Conservation (phyloP, 805 yeast genomes). For the Candida pseudoglaebosa region DNA sequence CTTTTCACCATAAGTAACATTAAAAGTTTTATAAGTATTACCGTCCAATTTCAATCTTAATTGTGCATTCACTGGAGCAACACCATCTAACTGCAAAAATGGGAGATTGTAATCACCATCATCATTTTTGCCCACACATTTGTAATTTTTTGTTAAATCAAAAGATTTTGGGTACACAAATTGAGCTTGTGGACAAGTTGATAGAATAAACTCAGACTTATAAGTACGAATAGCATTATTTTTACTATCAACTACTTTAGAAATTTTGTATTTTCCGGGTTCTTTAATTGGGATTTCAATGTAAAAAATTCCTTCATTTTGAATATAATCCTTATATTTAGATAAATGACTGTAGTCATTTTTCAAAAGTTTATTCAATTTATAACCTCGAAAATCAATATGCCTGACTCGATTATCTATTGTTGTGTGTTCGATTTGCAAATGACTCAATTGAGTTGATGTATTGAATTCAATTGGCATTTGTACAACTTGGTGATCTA, state of each 20-base stretch:
- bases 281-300: constrained; percentile 59
- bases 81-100: constrained; percentile 60
- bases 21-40: constrained; percentile 16
- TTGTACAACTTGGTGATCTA: constrained; percentile 33
- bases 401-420: constrained; percentile 46
- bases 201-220: constrained; percentile 60
- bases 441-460: constrained; percentile 61
- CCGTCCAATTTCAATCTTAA: constrained; percentile 26
- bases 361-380: constrained; percentile 41
- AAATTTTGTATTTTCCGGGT: constrained; percentile 77
- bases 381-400: constrained; percentile 54
- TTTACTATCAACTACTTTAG: constrained; percentile 61
- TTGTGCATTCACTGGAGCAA: constrained; percentile 55
- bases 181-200: constrained; percentile 73
- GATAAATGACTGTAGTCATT: constrained; percentile 30
- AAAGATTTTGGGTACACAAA: constrained; percentile 36
- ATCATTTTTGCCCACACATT: constrained; percentile 56
- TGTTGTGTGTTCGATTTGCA: constrained; percentile 62
- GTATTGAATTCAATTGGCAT: constrained; percentile 82
- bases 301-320: constrained; percentile 46
- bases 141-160: constrained; percentile 29
- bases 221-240: constrained; percentile 57
- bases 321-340: constrained; percentile 19
- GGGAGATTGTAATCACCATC: constrained; percentile 35
- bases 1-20: constrained; percentile 18